These are phyloP conservation scores for Lachnellula subtilissima DNA, from an alignment of 2,329 filamentous ascomycete genomes.

Conservation along the genomic window DNA sequence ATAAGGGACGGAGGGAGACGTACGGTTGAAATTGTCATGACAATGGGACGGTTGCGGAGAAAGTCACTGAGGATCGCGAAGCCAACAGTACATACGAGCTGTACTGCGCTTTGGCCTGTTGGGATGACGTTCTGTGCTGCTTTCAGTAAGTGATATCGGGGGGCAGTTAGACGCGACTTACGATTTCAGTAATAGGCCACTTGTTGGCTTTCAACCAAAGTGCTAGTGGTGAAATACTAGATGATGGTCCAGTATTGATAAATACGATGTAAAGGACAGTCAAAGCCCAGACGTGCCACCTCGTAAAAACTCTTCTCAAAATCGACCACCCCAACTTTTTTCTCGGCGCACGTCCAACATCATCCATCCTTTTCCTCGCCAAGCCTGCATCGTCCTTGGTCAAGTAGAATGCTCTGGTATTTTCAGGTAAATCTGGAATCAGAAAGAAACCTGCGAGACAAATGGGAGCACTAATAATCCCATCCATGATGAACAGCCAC, in stretches of 20 bases:
- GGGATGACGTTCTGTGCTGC: slow-evolving; percentile 41
- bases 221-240: slow-evolving; percentile 34
- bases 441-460: slow-evolving; percentile 28
- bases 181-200: slow-evolving; percentile 44
- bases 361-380: slow-evolving; percentile 23
- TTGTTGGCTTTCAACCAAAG: slow-evolving; percentile 39
- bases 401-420: slow-evolving; percentile 26
- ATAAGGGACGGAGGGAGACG: background rate
- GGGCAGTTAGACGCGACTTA: slow-evolving; percentile 17
- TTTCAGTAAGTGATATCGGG: background rate
- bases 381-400: slow-evolving; percentile 15
- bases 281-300: slow-evolving; percentile 37
- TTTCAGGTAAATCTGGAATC: slow-evolving; percentile 27
- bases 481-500: slow-evolving; percentile 45
- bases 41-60: slow-evolving; percentile 29
- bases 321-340: slow-evolving; percentile 25
- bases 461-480: slow-evolving; percentile 32
- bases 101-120: slow-evolving; percentile 44
- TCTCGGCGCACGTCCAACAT: slow-evolving; percentile 26
- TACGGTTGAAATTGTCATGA: slow-evolving; percentile 32
- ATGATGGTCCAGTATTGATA: slow-evolving; percentile 33
- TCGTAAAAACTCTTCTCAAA: slow-evolving; percentile 27
- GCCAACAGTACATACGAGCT: slow-evolving; percentile 47
- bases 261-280: slow-evolving; percentile 37
- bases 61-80: slow-evolving; percentile 52